Evolutionary conservation across 2,329 filamentous ascomycete species (phyloP).

Genomic region (Pseudogymnoascus sp.): DNA sequence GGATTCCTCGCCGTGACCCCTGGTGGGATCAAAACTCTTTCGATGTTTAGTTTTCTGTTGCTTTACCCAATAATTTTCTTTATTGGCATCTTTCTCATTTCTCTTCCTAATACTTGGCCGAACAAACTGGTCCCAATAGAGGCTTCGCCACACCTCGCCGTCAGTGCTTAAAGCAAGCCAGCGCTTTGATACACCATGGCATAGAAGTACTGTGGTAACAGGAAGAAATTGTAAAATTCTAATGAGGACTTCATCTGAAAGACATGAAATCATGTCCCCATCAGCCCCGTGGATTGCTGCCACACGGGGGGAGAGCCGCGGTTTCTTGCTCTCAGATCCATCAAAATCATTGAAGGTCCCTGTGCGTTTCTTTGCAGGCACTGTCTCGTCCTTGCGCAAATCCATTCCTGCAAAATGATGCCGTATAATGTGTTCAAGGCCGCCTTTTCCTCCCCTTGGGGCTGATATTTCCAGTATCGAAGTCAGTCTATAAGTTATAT

Average conservation of each 20-base stretch:
- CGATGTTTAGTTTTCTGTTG: constrained; percentile 31
- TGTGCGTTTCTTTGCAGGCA: not conserved
- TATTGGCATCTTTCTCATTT: not conserved
- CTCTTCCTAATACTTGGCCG: constrained; percentile 40
- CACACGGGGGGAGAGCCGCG: not conserved
- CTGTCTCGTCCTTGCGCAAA: not conserved
- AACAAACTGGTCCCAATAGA: constrained; percentile 84
- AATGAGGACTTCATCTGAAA: constrained; percentile 83
- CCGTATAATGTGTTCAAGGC: not conserved
- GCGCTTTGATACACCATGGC: constrained; percentile 61
- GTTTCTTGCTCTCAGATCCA: not conserved
- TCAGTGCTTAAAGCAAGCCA: constrained; percentile 67
- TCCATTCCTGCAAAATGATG: not conserved
- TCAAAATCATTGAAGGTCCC: not conserved
- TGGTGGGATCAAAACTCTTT: constrained; percentile 48
- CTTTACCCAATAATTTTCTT: constrained; percentile 6
- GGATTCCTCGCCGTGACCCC: constrained; percentile 15
- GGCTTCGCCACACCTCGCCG: constrained; percentile 80
- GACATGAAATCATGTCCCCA: constrained; percentile 55
- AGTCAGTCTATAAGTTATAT: not conserved
- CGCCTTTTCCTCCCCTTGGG: not conserved
- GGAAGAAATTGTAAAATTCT: constrained; percentile 74
- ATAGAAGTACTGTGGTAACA: constrained; percentile 55
- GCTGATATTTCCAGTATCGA: not conserved
- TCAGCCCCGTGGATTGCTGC: not conserved